Base-by-base conservation (phyloP, 2,329 filamentous ascomycete species). In the Fusarium anguioides region DNA sequence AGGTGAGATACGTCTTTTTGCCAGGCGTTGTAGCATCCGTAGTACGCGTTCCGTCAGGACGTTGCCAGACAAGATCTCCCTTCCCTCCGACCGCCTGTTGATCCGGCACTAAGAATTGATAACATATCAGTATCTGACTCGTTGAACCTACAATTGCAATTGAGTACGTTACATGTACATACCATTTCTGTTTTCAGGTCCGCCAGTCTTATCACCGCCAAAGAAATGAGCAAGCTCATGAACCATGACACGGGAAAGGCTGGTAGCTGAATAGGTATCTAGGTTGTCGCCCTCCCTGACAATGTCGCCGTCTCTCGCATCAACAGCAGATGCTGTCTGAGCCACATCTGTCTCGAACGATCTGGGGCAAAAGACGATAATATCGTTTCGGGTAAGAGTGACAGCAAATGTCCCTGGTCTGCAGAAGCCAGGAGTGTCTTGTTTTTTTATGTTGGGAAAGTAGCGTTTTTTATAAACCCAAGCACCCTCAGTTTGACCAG, bases 181-280 rank as follows among this genome's bases (percentile, higher is more conserved):
- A 56, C 52, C 37, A 12, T 52, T 11, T 3, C 52, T 26, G 11
- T 56, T 52, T 10, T 52, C 52, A 0, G 21, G 6, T 14, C 52
- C 37, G 3, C 53, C 53, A 20, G 4, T 42, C 1, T 18, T 24
- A 6, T 29, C 53, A 4, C 18, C 37, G 3, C 53, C 53, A 14
- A 53, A 57, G 23, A 37, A 57, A 17, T 57, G 53, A 2, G 47
- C 37, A 20, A 57, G 33, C 24, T 53, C 53, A 15, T 57, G 53
- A 0, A 53, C 48, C 53, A 57, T 53, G 10, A 57, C 20, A 14
- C 53, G 47, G 5, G 47, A 23, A 27, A 57, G 53, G 3, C 53
- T 57, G 4, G 18, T 20, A 10, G 27, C n/a, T 0, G 36, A 41
- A 4, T 53, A 57, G 2, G 8, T 36, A n/a, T 53, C 46, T 18